These are phyloP conservation scores for Myriosclerotinia curreyana DNA, from an alignment of 2,329 filamentous ascomycete species.

Conservation along the genomic window DNA sequence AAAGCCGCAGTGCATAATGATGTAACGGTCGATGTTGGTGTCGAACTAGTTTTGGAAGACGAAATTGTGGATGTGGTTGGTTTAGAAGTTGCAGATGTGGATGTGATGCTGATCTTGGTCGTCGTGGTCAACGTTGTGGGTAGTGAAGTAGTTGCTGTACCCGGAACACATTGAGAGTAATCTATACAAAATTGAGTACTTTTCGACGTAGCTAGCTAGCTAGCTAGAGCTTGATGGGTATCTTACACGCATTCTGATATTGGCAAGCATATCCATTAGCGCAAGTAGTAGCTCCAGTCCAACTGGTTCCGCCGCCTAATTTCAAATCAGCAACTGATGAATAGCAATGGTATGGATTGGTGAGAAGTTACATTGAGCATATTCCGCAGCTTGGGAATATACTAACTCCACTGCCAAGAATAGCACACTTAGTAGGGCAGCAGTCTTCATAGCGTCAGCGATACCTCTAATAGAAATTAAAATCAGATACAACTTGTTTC, in stretches of 20 bases:
- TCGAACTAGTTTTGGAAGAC: constrained; percentile 5
- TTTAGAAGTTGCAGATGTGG: neutral
- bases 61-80: constrained; percentile 13
- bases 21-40: constrained; percentile 14
- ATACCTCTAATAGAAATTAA: constrained; percentile 6
- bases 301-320: constrained; percentile 16
- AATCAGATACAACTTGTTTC: neutral
- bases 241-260: constrained; percentile 21
- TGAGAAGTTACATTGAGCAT: constrained; percentile 17
- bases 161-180: constrained; percentile 24
- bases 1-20: constrained; percentile 28
- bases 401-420: constrained; percentile 17
- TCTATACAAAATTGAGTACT: constrained; percentile 14
- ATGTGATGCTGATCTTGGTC: neutral
- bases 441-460: constrained; percentile 12
- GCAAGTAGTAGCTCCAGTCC: constrained; percentile 19
- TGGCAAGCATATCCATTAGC: constrained; percentile 18
- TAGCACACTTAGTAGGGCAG: constrained; percentile 1
- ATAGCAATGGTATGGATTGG: neutral
- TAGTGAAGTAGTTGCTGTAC: constrained; percentile 6
- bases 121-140: constrained; percentile 14
- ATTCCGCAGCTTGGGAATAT: constrained; percentile 19
- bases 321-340: constrained; percentile 2
- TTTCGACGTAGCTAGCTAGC: neutral
- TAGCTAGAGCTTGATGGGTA: neutral